These are phyloP conservation scores for Papilionanthe hybrid DNA, from an alignment of 116 monocot species.

Conservation along the genomic window DNA sequence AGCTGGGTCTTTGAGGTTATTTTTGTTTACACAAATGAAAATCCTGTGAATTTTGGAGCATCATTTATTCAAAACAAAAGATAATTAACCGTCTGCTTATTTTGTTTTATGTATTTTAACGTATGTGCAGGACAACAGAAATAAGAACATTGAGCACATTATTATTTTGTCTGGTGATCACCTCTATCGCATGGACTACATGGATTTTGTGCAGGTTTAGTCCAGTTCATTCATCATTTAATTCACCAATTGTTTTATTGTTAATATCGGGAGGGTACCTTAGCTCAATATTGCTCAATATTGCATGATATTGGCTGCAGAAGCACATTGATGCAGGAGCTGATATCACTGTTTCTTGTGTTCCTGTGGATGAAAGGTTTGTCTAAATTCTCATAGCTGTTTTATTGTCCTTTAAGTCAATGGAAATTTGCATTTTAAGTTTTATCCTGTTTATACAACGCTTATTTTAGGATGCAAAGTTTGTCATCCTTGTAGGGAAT, in stretches of 20 bases:
- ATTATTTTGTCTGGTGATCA: conserved; percentile 52
- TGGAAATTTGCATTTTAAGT: neutral
- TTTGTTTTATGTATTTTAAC: neutral
- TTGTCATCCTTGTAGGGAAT: too few relatives aligned
- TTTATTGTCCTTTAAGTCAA: neutral
- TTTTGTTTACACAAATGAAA: neutral
- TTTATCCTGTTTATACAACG: neutral
- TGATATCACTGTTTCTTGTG: conserved; percentile 86
- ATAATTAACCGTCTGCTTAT: neutral
- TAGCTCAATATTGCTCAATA: conserved; percentile 3
- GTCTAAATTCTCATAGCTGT: neutral
- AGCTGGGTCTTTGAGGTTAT: conserved; percentile 46
- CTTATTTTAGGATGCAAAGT: too few relatives aligned
- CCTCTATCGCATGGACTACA: conserved; percentile 56
- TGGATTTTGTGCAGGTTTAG: conserved; percentile 51
- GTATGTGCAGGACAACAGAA: conserved; percentile 34
- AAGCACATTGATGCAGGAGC: conserved; percentile 73
- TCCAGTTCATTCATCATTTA: neutral
- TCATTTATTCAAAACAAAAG: neutral
- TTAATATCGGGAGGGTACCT: neutral
- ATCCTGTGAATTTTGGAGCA: neutral
- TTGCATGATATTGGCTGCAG: conserved; percentile 37
- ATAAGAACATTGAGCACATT: conserved; percentile 46
- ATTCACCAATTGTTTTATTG: neutral
- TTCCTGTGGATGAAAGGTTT: conserved; percentile 75